Evolutionary conservation across 164 flowering plant species (phyloP), one percentile per base, ranked within the genome.

Genomic region (Tetrastigma voinierianum): DNA sequence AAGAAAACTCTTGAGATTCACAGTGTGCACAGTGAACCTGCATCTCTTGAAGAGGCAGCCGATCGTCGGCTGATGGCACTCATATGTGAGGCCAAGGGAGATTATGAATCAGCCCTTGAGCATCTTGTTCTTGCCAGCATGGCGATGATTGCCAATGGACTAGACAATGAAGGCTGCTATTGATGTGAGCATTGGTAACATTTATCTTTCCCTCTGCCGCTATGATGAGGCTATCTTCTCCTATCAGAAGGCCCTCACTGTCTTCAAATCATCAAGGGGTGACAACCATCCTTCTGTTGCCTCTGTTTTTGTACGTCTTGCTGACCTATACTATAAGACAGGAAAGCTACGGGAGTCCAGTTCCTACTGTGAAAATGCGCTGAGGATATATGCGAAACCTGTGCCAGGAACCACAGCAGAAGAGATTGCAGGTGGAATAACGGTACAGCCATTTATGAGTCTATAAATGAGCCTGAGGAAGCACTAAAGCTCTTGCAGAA

Each of bases 161-260:
- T 86, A 57, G 98, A 95, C 44, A 82, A 57, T n/a, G 99, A 95
- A 76, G 96, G 99, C 99, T 46, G 72, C 97, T 12, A 92, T 95
- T 59, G 99, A 95, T 78, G 87, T 90, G 64, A 80, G 98, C 84
- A 92, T 95, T 46, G 99, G n/a, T 7, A 94, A 92, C 73, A 83
- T 90, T 43, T 95, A 95, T 76, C 78, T 85, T n/a, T 83, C 97
- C 15, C 82, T 95, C 0, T 74, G 91, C 57, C 94, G 99, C 15
- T 95, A 84, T 61, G 98, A 95, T 63, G 99, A 95, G 81, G 98
- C 99, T 15, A 83, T 95, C 40, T 95, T 95, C 83, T 83, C 99
- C 65, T 95, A 89, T 79, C 99, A 95, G 76, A 95, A 95, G 79
- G 99, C 96, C 15, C 98, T 95, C 53, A 95, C 99, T n/a, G 96